phyloP scores from a whole-genome alignment of 1,139 yeast genomes.

The Yamadazyma diddensiae region DNA sequence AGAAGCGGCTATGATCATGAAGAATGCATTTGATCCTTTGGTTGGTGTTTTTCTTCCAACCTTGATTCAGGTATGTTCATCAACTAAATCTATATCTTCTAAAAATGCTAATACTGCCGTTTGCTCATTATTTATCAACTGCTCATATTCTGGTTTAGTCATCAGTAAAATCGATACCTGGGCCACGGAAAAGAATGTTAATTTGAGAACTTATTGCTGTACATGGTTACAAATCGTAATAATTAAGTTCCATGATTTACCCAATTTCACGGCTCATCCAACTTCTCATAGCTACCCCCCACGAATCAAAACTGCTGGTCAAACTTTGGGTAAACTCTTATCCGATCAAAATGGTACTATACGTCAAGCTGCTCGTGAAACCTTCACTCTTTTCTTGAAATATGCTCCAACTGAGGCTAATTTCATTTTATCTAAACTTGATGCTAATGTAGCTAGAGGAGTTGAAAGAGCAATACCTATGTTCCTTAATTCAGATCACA shows the following conservation, averaged over 20 bases:
- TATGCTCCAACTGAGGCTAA: conserved; percentile 48
- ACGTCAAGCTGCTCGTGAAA: conserved; percentile 68
- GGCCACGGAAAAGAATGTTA: conserved; percentile 64
- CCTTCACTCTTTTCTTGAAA: conserved; percentile 68
- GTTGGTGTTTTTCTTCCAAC: conserved; percentile 59
- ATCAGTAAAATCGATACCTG: conserved; percentile 52
- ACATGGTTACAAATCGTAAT: conserved; percentile 68
- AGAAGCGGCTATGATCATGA: conserved; percentile 57
- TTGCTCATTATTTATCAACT: conserved; percentile 57
- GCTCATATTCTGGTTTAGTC: conserved; percentile 52
- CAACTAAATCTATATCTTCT: conserved; percentile 79
- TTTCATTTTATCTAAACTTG: conserved; percentile 48
- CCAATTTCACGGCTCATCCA: conserved; percentile 9
- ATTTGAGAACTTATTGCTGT: conserved; percentile 64
- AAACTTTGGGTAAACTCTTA: conserved; percentile 57
- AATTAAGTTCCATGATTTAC: conserved; percentile 32
- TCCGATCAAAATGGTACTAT: conserved; percentile 81
- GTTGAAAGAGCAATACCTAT: conserved; percentile 14
- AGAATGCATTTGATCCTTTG: conserved; percentile 53
- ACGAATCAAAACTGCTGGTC: conserved; percentile 41
- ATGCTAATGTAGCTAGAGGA: conserved; percentile 35
- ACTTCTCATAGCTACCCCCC: conserved; percentile 19
- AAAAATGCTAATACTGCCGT: conserved; percentile 68
- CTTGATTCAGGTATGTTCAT: conserved; percentile 61
- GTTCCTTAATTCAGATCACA: not conserved